These are phyloP conservation scores for Juncus inflexus DNA, from an alignment of 176 grass and related monocot genomes.

Conservation along the genomic window DNA sequence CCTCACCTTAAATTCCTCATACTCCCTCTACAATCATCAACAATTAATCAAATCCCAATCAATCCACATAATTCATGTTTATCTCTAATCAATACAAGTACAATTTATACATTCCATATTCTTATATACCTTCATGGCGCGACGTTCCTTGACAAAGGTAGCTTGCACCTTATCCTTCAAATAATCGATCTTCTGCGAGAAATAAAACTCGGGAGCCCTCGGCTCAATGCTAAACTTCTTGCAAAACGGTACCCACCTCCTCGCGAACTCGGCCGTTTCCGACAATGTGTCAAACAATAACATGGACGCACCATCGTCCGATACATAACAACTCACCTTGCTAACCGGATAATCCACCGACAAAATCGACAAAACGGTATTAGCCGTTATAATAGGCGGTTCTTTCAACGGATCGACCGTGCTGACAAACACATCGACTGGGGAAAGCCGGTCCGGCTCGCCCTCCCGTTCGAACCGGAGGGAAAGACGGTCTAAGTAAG, in stretches of 20 bases:
- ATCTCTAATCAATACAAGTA: not conserved
- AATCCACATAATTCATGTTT: not conserved
- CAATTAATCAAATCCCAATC: not conserved
- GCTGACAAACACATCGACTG: constrained; percentile 81
- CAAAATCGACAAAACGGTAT: constrained; percentile 93
- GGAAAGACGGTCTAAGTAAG: constrained; percentile 87
- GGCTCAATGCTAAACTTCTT: constrained; percentile 93
- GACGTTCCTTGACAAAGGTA: constrained; percentile 83
- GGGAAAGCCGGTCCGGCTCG: constrained; percentile 44
- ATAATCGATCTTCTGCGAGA: constrained; percentile 98
- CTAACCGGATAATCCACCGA: constrained; percentile 87
- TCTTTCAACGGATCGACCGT: constrained; percentile 96
- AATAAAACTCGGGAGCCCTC: constrained; percentile 86
- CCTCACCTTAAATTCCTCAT: constrained; percentile 92
- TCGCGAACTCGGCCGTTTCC: constrained; percentile 86
- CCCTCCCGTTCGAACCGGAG: constrained; percentile 77
- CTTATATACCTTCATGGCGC: constrained; percentile 67
- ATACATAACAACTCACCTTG: constrained; percentile 88
- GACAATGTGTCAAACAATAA: constrained; percentile 81
- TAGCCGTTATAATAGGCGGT: constrained; percentile 89
- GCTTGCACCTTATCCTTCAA: constrained; percentile 98
- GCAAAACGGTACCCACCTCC: constrained; percentile 93
- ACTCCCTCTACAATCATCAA: constrained; percentile 47
- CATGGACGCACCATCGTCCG: constrained; percentile 94
- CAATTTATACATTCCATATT: not conserved